Conservation (phyloP, 441 rosid species). For the Daphne laureola region DNA sequence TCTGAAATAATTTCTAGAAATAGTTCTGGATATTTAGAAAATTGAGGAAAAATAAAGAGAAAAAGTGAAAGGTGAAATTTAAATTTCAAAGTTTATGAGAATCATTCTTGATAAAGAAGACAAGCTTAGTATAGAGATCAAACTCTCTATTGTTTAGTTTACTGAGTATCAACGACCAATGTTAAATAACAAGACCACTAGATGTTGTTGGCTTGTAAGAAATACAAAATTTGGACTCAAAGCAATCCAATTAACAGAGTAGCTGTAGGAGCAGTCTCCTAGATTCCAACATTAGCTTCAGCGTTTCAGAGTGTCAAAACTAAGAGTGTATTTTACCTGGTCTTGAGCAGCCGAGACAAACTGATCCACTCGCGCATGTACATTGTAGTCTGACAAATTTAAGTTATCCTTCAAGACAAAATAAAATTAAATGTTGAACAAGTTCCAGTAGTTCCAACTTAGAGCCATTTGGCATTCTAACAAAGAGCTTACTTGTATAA, state of each 20-base stretch:
- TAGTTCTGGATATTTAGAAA: too few species aligned
- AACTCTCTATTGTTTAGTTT: too few species aligned
- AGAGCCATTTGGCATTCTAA: neutral
- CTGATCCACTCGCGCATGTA: slow-evolving; percentile 24
- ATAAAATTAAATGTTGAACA: neutral
- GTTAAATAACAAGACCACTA: neutral
- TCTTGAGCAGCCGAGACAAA: slow-evolving; percentile 30
- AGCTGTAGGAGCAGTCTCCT: slow-evolving; percentile 1
- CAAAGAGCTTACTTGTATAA: slow-evolving; percentile 27
- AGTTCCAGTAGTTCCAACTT: neutral
- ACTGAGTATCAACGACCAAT: neutral
- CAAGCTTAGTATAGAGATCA: too few species aligned
- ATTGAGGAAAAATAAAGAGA: too few species aligned
- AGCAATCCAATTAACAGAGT: neutral
- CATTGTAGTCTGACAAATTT: slow-evolving; percentile 35
- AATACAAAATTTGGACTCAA: neutral
- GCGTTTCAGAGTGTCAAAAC: too few species aligned
- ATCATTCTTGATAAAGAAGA: too few species aligned
- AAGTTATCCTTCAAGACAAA: slow-evolving; percentile 27
- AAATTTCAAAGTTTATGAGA: too few species aligned
- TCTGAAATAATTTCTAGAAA: too few species aligned
- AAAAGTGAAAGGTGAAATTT: too few species aligned
- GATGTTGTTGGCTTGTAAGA: neutral
- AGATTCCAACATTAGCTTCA: neutral
- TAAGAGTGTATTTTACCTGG: slow-evolving; percentile 20